A percentile compares a stretch with the other conserved stretches of the same genome.
Conservation (phyloP, 2,329 filamentous ascomycete species). For the Orbilia oligospora region DNA sequence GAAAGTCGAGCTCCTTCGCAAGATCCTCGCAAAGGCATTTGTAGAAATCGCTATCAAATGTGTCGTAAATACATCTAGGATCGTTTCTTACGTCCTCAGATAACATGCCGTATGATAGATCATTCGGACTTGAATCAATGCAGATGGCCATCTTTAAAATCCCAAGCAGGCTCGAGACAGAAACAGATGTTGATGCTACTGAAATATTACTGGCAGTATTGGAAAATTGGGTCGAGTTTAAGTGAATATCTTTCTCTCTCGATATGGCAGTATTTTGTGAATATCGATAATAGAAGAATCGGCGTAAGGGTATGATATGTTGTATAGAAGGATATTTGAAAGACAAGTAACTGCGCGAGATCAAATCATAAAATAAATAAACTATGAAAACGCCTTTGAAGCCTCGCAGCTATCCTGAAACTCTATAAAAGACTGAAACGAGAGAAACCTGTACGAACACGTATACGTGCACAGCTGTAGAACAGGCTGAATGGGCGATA, state of each 20-base stretch:
- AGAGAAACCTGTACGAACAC: conserved; percentile 43
- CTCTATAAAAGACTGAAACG: conserved; percentile 41
- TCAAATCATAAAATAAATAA: conserved; percentile 11
- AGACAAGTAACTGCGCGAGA: conserved; percentile 24
- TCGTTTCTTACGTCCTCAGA: conserved; percentile 12
- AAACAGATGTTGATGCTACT: not conserved
- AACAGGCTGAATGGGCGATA: conserved; percentile 25
- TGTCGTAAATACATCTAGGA: conserved; percentile 36
- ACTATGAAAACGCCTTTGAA: conserved; percentile 50
- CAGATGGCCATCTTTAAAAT: conserved; percentile 45
- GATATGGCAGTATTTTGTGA: not conserved
- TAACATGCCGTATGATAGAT: conserved; percentile 30
- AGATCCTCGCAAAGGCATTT: conserved; percentile 60
- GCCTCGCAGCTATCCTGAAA: conserved; percentile 48
- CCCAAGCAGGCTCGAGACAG: not conserved
- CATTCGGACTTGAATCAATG: conserved; percentile 39
- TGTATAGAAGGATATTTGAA: not conserved
- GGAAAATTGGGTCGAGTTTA: too few relatives aligned
- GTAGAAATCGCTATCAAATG: conserved; percentile 59
- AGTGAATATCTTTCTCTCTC: too few relatives aligned
- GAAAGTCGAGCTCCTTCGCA: conserved; percentile 58
- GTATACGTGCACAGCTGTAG: conserved; percentile 38
- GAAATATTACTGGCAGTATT: too few relatives aligned
- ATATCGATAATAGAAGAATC: not conserved
- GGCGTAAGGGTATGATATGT: not conserved